phyloP scores from a whole-genome alignment of 2,329 filamentous ascomycete genomes.

The Incumbomyces delicatus region DNA sequence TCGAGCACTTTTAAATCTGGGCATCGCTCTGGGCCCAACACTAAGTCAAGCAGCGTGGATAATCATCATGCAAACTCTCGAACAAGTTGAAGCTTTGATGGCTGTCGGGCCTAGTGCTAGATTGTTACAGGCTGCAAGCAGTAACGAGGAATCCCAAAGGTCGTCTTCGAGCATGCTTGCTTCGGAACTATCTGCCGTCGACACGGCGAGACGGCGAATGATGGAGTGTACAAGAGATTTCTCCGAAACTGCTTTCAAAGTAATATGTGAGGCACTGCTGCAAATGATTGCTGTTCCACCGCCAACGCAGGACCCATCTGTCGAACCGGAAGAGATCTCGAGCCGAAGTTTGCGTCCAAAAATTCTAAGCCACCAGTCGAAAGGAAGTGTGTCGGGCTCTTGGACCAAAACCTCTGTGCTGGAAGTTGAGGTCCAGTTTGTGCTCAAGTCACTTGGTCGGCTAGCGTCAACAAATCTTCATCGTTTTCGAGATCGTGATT shows the following conservation, averaged over 20 bases:
- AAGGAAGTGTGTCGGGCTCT: conserved; percentile 32
- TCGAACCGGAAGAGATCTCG: conserved; percentile 21
- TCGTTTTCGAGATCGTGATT: conserved; percentile 58
- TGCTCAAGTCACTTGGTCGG: conserved; percentile 63
- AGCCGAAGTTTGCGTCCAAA: background rate
- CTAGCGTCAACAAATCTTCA: conserved; percentile 64
- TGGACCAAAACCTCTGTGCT: conserved; percentile 32
- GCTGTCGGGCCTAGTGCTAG: conserved; percentile 35
- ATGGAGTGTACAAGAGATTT: conserved; percentile 91
- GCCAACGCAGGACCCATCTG: background rate
- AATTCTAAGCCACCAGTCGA: conserved; percentile 36
- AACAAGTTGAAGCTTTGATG: conserved; percentile 84
- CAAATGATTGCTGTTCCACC: conserved; percentile 45
- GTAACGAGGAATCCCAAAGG: conserved; percentile 8
- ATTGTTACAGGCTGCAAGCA: background rate
- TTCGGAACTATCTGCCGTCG: conserved; percentile 75
- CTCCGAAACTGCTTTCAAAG: conserved; percentile 68
- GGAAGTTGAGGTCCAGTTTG: conserved; percentile 40
- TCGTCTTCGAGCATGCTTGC: conserved; percentile 53
- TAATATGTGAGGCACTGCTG: conserved; percentile 67
- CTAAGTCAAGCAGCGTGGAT: conserved; percentile 69
- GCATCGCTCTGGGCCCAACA: conserved; percentile 86
- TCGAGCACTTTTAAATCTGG: conserved; percentile 83
- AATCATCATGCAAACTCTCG: conserved; percentile 82
- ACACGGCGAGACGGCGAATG: conserved; percentile 73